Base-by-base conservation (phyloP, 2,329 filamentous ascomycete genomes). In the Alternaria arborescens region DNA sequence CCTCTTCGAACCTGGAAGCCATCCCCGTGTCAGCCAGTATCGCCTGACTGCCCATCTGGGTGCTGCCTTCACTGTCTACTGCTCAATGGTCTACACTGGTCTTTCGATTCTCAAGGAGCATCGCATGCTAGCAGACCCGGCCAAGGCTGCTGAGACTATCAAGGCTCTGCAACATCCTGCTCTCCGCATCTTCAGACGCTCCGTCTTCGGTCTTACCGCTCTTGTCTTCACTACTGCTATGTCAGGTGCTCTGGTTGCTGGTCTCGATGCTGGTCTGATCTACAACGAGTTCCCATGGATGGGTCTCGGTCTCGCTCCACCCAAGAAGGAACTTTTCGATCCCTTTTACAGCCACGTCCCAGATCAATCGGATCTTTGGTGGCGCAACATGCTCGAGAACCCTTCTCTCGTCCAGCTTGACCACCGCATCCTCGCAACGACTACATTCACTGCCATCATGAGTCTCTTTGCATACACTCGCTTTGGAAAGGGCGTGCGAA, bases 251-350 rank as follows among this genome's bases (percentile, higher is more conserved):
- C 86, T 99, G 3, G 95, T 99, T 32, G 95, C 95, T 7, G 95
- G 95, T 32, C 89, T 99, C 14, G 95, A 99, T 76, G 95, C 95
- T 8, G 95, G 95, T 8, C 85, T 99, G 58, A 98, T 99, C 80
- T 99, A 99, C 84, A 99, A 99, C 78, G 93, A 99, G 79, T 98
- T 99, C 78, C 95, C 95, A 7, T 92, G 87, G 80, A 99, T 99
- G 95, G 95, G 95, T 8, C 80, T 88, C 4, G 93, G 93, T 11
- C 82, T 97, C 22, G 85, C 92, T 0, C 94, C 94, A 1, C 94
- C 94, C 1, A 88, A 86, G 73, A 85, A 87, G 10, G 94, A 98
- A 81, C 88, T 98, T 32, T 93, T 92, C 79, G 90, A 94, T 73
- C 83, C 87, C 38, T 96, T 93, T 82, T 97, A 97, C 85, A 90